Conservation (phyloP, 2,329 filamentous ascomycete genomes). For the Onygena corvina region DNA sequence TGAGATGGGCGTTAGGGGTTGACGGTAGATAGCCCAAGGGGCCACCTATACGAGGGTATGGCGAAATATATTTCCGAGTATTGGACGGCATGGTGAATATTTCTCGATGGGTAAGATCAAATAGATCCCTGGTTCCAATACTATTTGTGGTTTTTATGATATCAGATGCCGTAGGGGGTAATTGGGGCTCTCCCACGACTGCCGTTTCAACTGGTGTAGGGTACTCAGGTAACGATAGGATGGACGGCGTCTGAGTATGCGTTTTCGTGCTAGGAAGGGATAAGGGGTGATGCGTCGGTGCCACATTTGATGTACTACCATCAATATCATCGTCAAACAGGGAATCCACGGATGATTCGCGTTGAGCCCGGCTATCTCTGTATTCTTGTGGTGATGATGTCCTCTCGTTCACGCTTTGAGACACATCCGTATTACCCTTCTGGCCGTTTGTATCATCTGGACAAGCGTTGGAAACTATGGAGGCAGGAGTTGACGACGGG, state of each 20-base stretch:
- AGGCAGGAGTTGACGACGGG: background rate
- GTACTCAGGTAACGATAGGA: background rate
- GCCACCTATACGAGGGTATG: constrained; percentile 22
- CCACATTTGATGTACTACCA: background rate
- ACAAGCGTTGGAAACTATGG: no score
- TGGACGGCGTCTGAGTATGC: no score
- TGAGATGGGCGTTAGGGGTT: constrained; percentile 22
- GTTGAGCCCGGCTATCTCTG: background rate
- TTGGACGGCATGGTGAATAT: constrained; percentile 17
- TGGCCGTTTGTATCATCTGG: no score
- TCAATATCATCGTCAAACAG: constrained; percentile 8
- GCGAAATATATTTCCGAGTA: constrained; percentile 22
- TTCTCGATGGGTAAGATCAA: constrained; percentile 19
- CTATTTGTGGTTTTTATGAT: background rate
- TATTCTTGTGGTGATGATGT: no score
- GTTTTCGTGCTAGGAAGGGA: no score
- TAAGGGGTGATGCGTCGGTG: background rate
- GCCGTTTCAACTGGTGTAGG: background rate
- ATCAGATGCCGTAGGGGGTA: background rate
- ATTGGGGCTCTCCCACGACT: background rate
- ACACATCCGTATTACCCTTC: no score
- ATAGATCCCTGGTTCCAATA: constrained; percentile 16
- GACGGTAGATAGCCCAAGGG: constrained; percentile 24
- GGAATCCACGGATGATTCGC: constrained; percentile 11
- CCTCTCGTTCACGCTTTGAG: no score